Evolutionary conservation across 1,139 yeast genomes (phyloP).

Genomic region (Candida buenavistaensis): DNA sequence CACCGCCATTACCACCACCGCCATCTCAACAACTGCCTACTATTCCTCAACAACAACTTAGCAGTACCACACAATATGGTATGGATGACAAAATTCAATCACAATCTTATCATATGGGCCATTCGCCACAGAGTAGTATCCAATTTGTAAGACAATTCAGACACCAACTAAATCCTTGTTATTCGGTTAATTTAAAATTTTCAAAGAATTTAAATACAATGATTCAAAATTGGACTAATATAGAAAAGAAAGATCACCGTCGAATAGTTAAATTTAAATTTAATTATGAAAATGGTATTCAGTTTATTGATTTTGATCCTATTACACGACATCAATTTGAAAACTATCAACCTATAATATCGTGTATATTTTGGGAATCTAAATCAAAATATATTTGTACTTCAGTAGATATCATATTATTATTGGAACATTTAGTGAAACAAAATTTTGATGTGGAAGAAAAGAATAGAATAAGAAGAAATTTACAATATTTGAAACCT

Average conservation of each 20-base stretch:
- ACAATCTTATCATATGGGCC: slow-evolving; percentile 4
- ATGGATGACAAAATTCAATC: no score
- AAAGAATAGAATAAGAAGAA: slow-evolving; percentile 68
- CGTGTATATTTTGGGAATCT: slow-evolving; percentile 65
- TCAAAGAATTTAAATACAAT: slow-evolving; percentile 17
- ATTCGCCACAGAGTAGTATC: slow-evolving; percentile 7
- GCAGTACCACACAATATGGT: slow-evolving; percentile 1
- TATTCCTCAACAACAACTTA: background rate
- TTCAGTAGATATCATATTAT: slow-evolving; percentile 61
- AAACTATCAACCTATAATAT: slow-evolving; percentile 40
- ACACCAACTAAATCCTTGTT: slow-evolving; percentile 11
- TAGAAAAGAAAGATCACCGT: slow-evolving; percentile 29
- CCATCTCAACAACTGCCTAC: background rate
- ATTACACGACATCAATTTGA: slow-evolving; percentile 18
- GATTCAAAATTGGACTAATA: slow-evolving; percentile 35
- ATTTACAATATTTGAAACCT: slow-evolving; percentile 66
- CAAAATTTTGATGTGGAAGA: slow-evolving; percentile 64
- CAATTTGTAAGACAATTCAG: slow-evolving; percentile 14
- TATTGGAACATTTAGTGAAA: slow-evolving; percentile 58
- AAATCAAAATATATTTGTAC: slow-evolving; percentile 55
- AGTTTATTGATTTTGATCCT: slow-evolving; percentile 27
- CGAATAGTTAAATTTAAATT: slow-evolving; percentile 39
- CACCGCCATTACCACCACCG: background rate
- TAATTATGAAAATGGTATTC: slow-evolving; percentile 20
- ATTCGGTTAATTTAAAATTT: slow-evolving; percentile 12